Evolutionary conservation across 352 stramenopile species (phyloP).

Genomic region (Globisporangium nagaii): DNA sequence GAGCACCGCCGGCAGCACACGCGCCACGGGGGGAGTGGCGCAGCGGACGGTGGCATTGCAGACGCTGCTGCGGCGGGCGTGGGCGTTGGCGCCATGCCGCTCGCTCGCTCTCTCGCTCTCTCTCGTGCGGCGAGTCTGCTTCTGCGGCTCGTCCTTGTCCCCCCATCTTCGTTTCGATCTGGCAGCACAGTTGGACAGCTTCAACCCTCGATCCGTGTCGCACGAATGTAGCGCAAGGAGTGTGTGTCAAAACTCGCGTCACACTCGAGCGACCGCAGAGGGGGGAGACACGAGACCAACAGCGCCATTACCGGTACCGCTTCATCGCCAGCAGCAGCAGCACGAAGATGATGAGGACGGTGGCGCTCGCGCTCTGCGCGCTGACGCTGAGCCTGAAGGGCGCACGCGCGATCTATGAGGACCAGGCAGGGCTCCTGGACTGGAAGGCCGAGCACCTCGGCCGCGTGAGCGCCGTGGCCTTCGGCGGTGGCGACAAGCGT

Average conservation of each 20-base stretch:
- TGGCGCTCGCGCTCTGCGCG: conserved; percentile 20
- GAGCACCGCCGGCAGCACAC: conserved; percentile 10
- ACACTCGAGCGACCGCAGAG: background rate
- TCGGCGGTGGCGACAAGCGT: conserved; percentile 39
- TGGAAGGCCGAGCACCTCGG: conserved; percentile 69
- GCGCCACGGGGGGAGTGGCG: conserved; percentile 1
- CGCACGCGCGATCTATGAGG: conserved; percentile 48
- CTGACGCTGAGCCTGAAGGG: conserved; percentile 10
- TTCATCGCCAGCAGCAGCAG: background rate
- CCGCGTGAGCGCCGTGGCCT: conserved; percentile 38
- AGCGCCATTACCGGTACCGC: background rate
- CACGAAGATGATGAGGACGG: conserved; percentile 4
- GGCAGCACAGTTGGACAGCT: background rate
- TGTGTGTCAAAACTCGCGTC: background rate
- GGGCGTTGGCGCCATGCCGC: background rate
- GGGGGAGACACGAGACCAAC: background rate
- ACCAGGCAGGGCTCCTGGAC: conserved; percentile 78
- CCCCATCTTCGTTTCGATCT: too few species aligned
- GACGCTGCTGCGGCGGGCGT: too few species aligned
- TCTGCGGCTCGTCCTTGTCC: background rate
- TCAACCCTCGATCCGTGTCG: background rate
- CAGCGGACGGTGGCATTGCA: background rate
- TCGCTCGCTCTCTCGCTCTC: background rate
- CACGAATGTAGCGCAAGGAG: background rate
- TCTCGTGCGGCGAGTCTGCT: background rate